phyloP scores from a whole-genome alignment of 2,329 filamentous ascomycete genomes.

The Monosporascus sp. region DNA sequence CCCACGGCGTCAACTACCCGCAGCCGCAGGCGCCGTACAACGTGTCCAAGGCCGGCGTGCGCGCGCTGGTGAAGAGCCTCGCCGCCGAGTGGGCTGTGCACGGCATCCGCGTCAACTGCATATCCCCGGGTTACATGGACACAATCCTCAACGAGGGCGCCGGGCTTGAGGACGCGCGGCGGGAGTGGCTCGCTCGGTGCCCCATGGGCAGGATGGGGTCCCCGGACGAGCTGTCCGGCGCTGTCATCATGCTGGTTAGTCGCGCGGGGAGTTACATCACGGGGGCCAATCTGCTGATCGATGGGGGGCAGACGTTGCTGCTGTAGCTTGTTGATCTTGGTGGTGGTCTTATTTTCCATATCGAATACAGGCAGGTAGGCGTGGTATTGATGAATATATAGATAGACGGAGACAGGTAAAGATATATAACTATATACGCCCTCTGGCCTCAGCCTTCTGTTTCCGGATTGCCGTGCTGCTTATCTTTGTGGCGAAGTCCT shows the following conservation, averaged over 20 bases:
- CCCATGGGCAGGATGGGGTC: constrained; percentile 62
- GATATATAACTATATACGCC: constrained; percentile 4
- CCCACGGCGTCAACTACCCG: constrained; percentile 64
- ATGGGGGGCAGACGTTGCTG: constrained; percentile 46
- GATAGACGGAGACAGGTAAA: background rate
- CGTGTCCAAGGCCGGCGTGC: constrained; percentile 62
- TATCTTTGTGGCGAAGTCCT: constrained; percentile 76
- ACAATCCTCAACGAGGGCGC: constrained; percentile 67
- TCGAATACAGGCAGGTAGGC: background rate
- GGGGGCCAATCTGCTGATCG: constrained; percentile 60
- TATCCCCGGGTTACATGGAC: constrained; percentile 74
- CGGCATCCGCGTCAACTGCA: constrained; percentile 66
- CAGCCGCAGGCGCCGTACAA: constrained; percentile 72
- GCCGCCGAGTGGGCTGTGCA: constrained; percentile 69
- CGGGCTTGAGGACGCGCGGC: constrained; percentile 47
- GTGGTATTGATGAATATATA: background rate
- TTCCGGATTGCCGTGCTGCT: constrained; percentile 82
- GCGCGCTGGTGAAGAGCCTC: constrained; percentile 58
- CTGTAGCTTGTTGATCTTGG: constrained; percentile 7
- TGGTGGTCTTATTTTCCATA: too few relatives aligned
- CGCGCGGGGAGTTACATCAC: constrained; percentile 63
- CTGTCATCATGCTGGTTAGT: constrained; percentile 56
- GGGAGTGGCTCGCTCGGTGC: constrained; percentile 54
- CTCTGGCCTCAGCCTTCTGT: constrained; percentile 29
- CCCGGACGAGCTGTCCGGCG: constrained; percentile 59